A percentile compares a stretch with the other conserved stretches of the same genome.
Conservation (phyloP, 2,329 filamentous ascomycete genomes). For the Paracamarosporium sp. region DNA sequence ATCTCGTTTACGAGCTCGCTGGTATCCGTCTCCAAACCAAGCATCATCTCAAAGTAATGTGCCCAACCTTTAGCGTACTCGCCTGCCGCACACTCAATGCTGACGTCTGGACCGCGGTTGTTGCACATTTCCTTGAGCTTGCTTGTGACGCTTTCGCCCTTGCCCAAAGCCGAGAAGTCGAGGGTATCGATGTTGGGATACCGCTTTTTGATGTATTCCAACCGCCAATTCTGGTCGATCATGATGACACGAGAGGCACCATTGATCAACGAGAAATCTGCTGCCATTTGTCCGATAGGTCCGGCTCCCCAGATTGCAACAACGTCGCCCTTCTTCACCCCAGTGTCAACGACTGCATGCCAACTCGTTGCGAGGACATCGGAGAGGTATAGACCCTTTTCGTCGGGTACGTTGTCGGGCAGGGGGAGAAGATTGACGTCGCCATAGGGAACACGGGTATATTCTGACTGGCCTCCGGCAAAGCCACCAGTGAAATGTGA, state of each 20-base stretch:
- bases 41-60: conserved; percentile 64
- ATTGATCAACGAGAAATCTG: conserved; percentile 70
- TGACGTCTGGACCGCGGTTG: conserved; percentile 73
- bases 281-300: conserved; percentile 82
- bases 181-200: conserved; percentile 72
- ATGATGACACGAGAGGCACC: conserved; percentile 79
- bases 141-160: conserved; percentile 70
- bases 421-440: conserved; percentile 83
- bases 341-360: conserved; percentile 83
- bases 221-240: conserved; percentile 75
- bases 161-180: conserved; percentile 71
- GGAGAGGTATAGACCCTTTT: conserved; percentile 81
- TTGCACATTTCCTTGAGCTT: conserved; percentile 76
- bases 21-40: conserved; percentile 83
- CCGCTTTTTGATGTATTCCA: conserved; percentile 71
- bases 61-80: conserved; percentile 69
- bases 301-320: conserved; percentile 90
- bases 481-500: conserved; percentile 82
- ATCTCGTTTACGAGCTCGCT: conserved; percentile 82
- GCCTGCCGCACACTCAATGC: conserved; percentile 71
- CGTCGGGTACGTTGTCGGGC: conserved; percentile 80
- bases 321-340: conserved; percentile 75
- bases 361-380: conserved; percentile 83
- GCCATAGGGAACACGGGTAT: conserved; percentile 79
- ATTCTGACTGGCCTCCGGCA: conserved; percentile 87